Base-by-base conservation (phyloP, 2,329 filamentous ascomycete species). In the Hymenoscyphus linearis region DNA sequence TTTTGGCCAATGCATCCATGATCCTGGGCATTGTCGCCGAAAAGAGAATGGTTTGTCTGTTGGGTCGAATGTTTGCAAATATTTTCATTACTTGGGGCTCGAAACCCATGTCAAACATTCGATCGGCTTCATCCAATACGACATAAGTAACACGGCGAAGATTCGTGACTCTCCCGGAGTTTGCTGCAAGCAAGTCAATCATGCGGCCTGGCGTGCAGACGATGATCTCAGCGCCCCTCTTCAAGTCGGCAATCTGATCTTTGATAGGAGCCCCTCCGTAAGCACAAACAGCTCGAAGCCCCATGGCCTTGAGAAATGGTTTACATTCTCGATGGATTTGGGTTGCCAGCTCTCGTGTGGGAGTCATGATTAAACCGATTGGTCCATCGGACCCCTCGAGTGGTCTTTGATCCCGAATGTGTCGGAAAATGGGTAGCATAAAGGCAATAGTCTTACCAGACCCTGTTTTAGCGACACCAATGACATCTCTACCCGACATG, bases 31-130 rank as follows among this genome's bases (percentile, higher is more conserved):
- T 96, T 0, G 95, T 99, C 3, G 95, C 95, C 0, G 95, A 98
- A 75, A 98, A 99, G 26, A 98, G 82, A 57, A 98, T 92, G 0
- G 92, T 96, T 73, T 99, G 95, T 57, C 90, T 87, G 73, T 97
- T 90, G 0, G 95, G 93, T 55, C 95, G 88, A 73, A 96, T 89
- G 70, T 95, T 96, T 67, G 86, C 86, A 72, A 98, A 87, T 62
- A 99, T 95, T 75, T 96, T 97, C 85, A 95, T 95, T 59, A 99
- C 93, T 74, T 99, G 95, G 2, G 95, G 93, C 76, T 96, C 93
- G 72, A 99, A 99, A 14, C 95, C 95, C 95, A 99, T 98, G 74
- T 99, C 95, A 73, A 98, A 97, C 95, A 99, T 98, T 64, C 95
- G 89, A 76, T 99, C 95, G 55, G 95, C 95, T 77, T 99, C 95